These are phyloP conservation scores for Sugiyamaella neomexicana DNA, from an alignment of 1,139 yeast species.

Conservation along the genomic window DNA sequence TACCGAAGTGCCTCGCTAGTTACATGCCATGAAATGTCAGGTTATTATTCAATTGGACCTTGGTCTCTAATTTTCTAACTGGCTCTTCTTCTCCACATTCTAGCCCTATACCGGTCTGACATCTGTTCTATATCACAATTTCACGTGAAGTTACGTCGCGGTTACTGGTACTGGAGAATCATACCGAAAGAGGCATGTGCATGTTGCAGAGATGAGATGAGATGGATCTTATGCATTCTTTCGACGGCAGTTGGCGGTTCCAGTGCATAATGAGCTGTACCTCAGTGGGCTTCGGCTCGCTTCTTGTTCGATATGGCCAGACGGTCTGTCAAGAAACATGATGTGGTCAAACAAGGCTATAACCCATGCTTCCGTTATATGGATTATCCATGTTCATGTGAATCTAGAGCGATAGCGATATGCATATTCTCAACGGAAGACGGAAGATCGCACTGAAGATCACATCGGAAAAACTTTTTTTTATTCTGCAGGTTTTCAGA, in stretches of 20 bases:
- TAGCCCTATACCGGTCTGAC: neutral
- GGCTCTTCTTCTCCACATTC: neutral
- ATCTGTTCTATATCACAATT: slow-evolving; percentile 2
- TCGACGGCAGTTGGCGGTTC: neutral
- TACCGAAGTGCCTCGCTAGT: no score
- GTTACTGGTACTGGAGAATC: neutral
- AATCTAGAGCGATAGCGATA: no score
- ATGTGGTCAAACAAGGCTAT: neutral
- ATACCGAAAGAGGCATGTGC: slow-evolving; percentile 6
- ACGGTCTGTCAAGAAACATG: neutral
- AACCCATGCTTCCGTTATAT: neutral
- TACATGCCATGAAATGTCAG: no score
- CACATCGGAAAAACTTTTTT: neutral
- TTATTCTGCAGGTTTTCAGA: no score
- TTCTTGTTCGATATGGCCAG: no score
- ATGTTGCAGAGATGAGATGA: neutral
- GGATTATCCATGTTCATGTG: neutral
- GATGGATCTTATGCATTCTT: neutral
- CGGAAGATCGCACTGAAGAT: neutral
- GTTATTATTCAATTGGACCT: no score
- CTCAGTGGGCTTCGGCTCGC: no score
- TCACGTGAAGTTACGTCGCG: slow-evolving; percentile 13
- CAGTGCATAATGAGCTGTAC: neutral
- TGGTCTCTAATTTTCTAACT: no score
- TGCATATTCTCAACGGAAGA: no score